Evolutionary conservation across 2,329 filamentous ascomycete genomes (phyloP).

Genomic region (Fusarium vanettenii): DNA sequence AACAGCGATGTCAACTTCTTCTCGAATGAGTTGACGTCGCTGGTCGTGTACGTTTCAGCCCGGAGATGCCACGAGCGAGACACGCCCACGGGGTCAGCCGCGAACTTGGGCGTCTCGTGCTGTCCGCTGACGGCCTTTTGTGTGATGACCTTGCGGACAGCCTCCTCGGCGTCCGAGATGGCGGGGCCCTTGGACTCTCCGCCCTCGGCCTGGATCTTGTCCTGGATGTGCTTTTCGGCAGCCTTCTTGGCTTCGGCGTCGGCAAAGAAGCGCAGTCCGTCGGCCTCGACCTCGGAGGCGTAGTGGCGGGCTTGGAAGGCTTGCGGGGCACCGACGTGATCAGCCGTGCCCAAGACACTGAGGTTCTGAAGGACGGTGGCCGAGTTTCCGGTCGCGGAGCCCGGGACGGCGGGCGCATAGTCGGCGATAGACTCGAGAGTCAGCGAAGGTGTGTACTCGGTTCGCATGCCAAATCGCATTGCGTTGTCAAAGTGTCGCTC

Average conservation of each 20-base stretch:
- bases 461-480: slow-evolving; percentile 50
- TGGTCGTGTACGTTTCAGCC: slow-evolving; percentile 50
- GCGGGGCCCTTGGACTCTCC: slow-evolving; percentile 38
- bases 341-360: slow-evolving; percentile 50
- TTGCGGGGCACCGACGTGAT: slow-evolving; percentile 48
- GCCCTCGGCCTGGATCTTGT: slow-evolving; percentile 37
- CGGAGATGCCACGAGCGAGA: slow-evolving; percentile 53
- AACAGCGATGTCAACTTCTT: slow-evolving; percentile 52
- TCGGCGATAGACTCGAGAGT: slow-evolving; percentile 46
- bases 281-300: slow-evolving; percentile 46
- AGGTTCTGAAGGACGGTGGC: slow-evolving; percentile 52
- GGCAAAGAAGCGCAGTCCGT: slow-evolving; percentile 43
- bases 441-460: slow-evolving; percentile 49
- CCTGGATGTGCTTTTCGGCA: slow-evolving; percentile 47
- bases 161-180: slow-evolving; percentile 49
- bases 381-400: slow-evolving; percentile 42
- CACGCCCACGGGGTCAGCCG: slow-evolving; percentile 48
- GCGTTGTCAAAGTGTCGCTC: slow-evolving; percentile 50
- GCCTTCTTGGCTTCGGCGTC: slow-evolving; percentile 41
- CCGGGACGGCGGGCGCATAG: slow-evolving; percentile 47
- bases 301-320: slow-evolving; percentile 45
- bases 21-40: slow-evolving; percentile 53
- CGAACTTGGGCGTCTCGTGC: slow-evolving; percentile 51
- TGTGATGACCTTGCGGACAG: slow-evolving; percentile 48
- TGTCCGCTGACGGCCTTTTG: slow-evolving; percentile 50